Evolutionary conservation across 208 protist species (phyloP), one percentile per base, ranked within the genome.

Genomic region (Trypanosomatidae sp.): DNA sequence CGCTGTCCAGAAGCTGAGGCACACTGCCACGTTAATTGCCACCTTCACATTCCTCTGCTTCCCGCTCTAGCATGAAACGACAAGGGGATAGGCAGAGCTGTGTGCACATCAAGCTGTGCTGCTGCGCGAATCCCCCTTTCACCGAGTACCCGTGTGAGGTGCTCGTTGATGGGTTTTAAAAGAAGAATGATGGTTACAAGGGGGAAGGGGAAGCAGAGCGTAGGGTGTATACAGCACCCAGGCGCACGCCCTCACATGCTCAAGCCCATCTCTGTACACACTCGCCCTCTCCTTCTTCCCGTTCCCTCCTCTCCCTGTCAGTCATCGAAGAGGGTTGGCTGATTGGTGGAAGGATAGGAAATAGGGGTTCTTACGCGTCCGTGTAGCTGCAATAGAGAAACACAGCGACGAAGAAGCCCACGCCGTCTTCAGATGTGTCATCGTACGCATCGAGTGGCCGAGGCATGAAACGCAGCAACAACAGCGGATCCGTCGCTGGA

Each of bases 371-470:
- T 71, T 56, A 71, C 13, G 67, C 67, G 28, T 44, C 67, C 15
- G 49, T 56, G 47, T 55, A 44, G 17, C 66, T 60, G 41, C 15
- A 5, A 1, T 17, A 74, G 60, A 87, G 73, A 79, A 92, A 92
- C 25, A 90, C 81, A 39, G 88, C 85, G 1, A 87, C 76, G 77
- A 92, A 92, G 60, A 92, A 90, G 36, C 83, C 85, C 12, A 93
- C 85, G 28, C 85, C 71, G 66, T 93, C 85, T 43, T 84, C 73
- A 12, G 64, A 50, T 3, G 47, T 39, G 36, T 71, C 60, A 25
- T 52, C 46, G 36, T 76, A 77, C 41, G 50, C 25, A 22, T 28
- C 44, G 13, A 69, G 47, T 33, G 60, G 58, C 6, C 58, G 71
- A 28, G 81, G 85, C 86, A 89, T 87, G 62, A 89, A 90, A 50